Evolutionary conservation across 768 basidiomycete genomes (phyloP).

Genomic region (Hydnomerulius pinastri): DNA sequence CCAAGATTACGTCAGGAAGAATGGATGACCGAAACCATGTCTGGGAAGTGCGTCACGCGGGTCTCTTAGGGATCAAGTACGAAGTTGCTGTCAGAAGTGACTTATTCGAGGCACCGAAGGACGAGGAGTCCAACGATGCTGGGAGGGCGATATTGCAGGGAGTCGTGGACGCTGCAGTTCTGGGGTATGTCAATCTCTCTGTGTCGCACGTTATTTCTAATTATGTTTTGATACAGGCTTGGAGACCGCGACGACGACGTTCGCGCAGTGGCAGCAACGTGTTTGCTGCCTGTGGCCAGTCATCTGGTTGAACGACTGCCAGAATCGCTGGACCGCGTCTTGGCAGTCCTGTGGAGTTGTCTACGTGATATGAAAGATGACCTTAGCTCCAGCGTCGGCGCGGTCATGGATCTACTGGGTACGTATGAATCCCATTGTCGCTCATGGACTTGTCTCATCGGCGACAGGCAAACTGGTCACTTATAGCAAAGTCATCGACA

Average conservation of each 20-base stretch:
- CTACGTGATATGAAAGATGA: constrained; percentile 94
- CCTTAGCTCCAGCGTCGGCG: constrained; percentile 92
- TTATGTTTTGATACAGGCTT: constrained; percentile 52
- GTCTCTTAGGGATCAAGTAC: constrained; percentile 94
- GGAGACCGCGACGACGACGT: constrained; percentile 95
- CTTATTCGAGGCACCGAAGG: constrained; percentile 53
- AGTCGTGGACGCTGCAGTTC: constrained; percentile 86
- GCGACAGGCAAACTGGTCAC: constrained; percentile 76
- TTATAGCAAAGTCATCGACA: constrained; percentile 73
- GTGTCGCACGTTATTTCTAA: neutral
- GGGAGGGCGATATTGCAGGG: constrained; percentile 68
- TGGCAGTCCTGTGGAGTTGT: constrained; percentile 89
- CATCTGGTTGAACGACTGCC: constrained; percentile 77
- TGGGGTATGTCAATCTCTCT: constrained; percentile 59
- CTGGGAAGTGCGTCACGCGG: constrained; percentile 99
- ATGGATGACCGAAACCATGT: constrained; percentile 57
- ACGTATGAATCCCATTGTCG: constrained; percentile 17
- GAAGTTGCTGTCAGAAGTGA: constrained; percentile 93
- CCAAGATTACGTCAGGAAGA: constrained; percentile 33
- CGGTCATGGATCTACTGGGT: constrained; percentile 98
- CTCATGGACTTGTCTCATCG: constrained; percentile 6
- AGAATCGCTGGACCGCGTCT: constrained; percentile 68
- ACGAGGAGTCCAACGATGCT: constrained; percentile 36
- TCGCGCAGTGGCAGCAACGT: constrained; percentile 90
- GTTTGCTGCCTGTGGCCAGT: constrained; percentile 83